Evolutionary conservation across 2,329 filamentous ascomycete genomes (phyloP), one percentile per base, ranked within the genome.

Genomic region (Trichoderma atroviride): DNA sequence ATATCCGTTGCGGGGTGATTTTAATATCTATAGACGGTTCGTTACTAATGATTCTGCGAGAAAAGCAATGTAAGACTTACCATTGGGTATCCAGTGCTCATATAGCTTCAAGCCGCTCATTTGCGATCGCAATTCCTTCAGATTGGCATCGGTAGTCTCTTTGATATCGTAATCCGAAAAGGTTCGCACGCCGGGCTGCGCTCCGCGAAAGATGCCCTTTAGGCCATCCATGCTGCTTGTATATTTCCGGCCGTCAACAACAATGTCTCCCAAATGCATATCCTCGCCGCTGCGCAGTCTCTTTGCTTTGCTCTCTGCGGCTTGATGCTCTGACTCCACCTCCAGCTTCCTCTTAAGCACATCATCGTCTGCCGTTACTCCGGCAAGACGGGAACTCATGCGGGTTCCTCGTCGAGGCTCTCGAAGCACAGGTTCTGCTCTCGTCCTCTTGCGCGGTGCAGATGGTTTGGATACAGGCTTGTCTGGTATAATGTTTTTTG

Each of bases 91-190:
- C 86, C 92, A 97, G 16, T 90, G 89, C 69, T 96, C 91, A 83
- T 96, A 98, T 0, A 99, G 78, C 72, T 91, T 84, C 24, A 99
- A 79, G 0, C 87, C 85, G 70, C 88, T 91, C 91, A 98, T 94
- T 57, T 89, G 89, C 77, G 92, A 84, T 37, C 95, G 84, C 67
- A 97, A 73, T 0, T 87, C 86, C 76, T 91, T 92, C 9, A 98
- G 76, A 27, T 90, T 89, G 74, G 92, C 89, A 75, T 97, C 90
- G 0, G 87, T 90, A 0, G 93, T 97, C 71, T 93, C 88, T 71
- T 91, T 89, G 5, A 96, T 86, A 78, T 97, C 92, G 0, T 94
- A 89, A n/a, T 92, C 89, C 0, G 88, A 91, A 76, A 98, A 98
- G 0, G 95, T 98, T 24, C 93, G 85, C 66, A 93, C 86, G 59